Evolutionary conservation across 2,329 filamentous ascomycete genomes (phyloP), one percentile per base, ranked within the genome.

Genomic region (Trichoderma sp.): DNA sequence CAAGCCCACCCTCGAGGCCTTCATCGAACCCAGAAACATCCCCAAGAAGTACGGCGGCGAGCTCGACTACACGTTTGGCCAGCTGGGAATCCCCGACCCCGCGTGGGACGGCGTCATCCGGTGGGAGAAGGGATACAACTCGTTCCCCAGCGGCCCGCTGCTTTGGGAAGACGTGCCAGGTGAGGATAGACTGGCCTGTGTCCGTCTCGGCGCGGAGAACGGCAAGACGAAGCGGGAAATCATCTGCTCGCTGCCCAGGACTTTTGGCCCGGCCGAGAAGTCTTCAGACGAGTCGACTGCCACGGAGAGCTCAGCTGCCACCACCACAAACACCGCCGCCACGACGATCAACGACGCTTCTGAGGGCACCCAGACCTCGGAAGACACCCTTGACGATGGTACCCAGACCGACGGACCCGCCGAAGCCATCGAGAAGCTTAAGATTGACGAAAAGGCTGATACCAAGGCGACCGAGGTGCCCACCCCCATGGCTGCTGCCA

Each of bases 41-140:
- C 95, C 95, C 20, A 94, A 93, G 80, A 90, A 92, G 80, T 98
- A 97, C 79, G 95, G 95, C 73, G 95, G 95, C 58, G 88, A 93
- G 74, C 87, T 98, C 9, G 92, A 97, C 28, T 98, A 92, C 83
- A 82, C 87, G 64, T 98, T 92, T 83, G 94, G 93, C 69, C 88
- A 93, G 73, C 84, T 91, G 81, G 91, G 92, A 7, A 87, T 89
- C 66, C 82, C 95, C n/a, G 95, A 97, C 75, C 87, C 88, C 1
- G 79, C 81, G 36, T 86, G 88, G 79, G 80, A 84, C 53, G 84
- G 84, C 23, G 78, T 85, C 50, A 77, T 87, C 23, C 76, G 80
- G 13, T 91, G 87, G 85, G 85, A 87, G 76, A 83, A 84, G 57
- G 87, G 84, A 4, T 76, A 85, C 76, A 83, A 79, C n/a, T 79